phyloP scores from a whole-genome alignment of 192 early-diverging fungal species.

The Coemansia interrupta region DNA sequence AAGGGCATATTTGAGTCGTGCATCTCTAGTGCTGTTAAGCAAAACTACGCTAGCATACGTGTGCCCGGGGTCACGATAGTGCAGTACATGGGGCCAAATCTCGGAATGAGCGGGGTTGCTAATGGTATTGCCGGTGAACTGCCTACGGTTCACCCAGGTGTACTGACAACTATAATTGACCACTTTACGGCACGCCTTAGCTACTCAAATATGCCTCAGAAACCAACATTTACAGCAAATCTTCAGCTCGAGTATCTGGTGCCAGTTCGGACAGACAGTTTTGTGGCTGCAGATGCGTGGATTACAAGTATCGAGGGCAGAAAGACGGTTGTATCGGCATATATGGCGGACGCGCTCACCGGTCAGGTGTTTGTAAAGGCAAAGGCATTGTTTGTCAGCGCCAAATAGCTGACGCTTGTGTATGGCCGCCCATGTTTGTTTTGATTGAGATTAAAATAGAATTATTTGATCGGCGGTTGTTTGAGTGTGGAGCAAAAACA shows the following conservation, averaged over 20 bases:
- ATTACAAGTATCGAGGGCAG: slow-evolving; percentile 33
- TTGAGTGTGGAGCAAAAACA: no score
- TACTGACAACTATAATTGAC: slow-evolving; percentile 30
- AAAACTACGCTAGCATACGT: background rate
- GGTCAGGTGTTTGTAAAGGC: slow-evolving; percentile 22
- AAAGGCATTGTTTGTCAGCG: slow-evolving; percentile 32
- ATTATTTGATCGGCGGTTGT: no score
- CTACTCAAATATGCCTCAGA: slow-evolving; percentile 22
- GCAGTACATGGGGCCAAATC: slow-evolving; percentile 26
- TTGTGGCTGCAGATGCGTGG: slow-evolving; percentile 42
- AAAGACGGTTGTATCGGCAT: slow-evolving; percentile 30
- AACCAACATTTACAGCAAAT: slow-evolving; percentile 40
- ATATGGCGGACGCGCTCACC: slow-evolving; percentile 23
- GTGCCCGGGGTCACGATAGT: slow-evolving; percentile 30
- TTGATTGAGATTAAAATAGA: no score
- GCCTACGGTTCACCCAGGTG: slow-evolving; percentile 19
- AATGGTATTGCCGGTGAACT: background rate
- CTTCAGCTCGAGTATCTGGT: slow-evolving; percentile 35
- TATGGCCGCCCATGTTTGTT: slow-evolving; percentile 5
- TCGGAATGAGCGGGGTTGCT: slow-evolving; percentile 13
- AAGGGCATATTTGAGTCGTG: slow-evolving; percentile 4
- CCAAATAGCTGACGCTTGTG: background rate
- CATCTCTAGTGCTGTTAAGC: slow-evolving; percentile 5
- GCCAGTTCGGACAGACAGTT: slow-evolving; percentile 12
- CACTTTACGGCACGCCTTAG: slow-evolving; percentile 34